Base-by-base conservation (phyloP, 2,329 filamentous ascomycete genomes). In the Macrophomina phaseolina region DNA sequence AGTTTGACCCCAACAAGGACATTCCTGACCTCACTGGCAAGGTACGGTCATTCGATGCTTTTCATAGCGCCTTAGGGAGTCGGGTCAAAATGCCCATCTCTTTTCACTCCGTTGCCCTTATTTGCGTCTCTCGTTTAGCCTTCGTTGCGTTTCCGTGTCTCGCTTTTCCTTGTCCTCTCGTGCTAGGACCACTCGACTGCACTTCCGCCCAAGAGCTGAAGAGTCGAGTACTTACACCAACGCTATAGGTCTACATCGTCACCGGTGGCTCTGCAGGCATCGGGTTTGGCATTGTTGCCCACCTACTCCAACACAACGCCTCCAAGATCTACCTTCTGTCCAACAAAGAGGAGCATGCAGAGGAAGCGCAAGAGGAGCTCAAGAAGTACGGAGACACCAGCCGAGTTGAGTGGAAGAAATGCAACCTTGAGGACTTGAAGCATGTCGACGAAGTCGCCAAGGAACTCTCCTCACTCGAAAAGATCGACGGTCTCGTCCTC, bases 261-360 rank as follows among this genome's bases (percentile, higher is more conserved):
- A 84, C 82, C 0, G 81, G 82, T n/a, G 82, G 82, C 28, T 81
- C 78, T 23, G 80, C 81, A n/a, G 82, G 82, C 23, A 84, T 84
- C 38, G 83, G 83, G 16, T 85, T 80, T 67, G 83, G 83, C 30
- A 85, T 85, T 53, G 78, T 81, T 34, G 82, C 83, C 7, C 84
- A 86, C 68, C 73, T 85, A n/a, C 79, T 86, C 3, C 81, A 85
- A 70, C 82, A 84, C 71, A 82, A 81, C 53, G 75, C 80, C 1
- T 73, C 75, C 4, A 82, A 80, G 67, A 79, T 85, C 55, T 83
- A 83, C 67, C 75, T 85, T 3, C 76, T 86, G 4, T 81, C 81
- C 18, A 82, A 81, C 67, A 84, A 84, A 55, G 80, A 82, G 69
- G 74, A 84, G 28, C 82, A 85, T 71, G 77, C 81, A n/a, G 71